Conservation (phyloP, 2,329 filamentous ascomycete genomes). For the Calonectria henricotiae region DNA sequence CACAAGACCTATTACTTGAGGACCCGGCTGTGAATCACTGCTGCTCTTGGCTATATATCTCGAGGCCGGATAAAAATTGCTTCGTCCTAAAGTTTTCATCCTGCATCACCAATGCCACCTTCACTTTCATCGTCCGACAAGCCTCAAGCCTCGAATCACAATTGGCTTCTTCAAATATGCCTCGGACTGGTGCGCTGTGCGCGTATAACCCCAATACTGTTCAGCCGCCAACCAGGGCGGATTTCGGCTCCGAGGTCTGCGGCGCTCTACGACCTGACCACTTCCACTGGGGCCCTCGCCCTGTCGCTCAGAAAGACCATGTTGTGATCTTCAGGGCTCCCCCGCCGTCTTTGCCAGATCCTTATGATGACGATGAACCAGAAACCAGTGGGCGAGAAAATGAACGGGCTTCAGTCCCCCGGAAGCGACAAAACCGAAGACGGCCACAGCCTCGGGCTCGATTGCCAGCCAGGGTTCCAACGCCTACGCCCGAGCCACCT, state of each 20-base stretch:
- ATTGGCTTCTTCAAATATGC: neutral
- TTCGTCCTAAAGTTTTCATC: neutral
- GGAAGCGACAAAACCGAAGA: neutral
- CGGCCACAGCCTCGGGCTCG: neutral
- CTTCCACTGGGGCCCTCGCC: neutral
- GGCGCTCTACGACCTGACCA: neutral
- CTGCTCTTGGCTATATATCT: neutral
- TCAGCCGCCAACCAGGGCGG: neutral
- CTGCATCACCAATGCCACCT: neutral
- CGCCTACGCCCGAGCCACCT: neutral
- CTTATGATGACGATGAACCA: neutral
- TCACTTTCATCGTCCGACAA: neutral
- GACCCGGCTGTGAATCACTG: constrained; percentile 1
- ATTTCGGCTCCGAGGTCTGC: neutral
- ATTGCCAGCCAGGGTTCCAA: neutral
- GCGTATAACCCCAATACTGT: neutral
- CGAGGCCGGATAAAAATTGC: neutral
- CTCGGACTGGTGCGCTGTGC: neutral
- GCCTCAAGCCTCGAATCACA: too few species aligned
- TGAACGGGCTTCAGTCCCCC: neutral
- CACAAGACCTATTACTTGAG: neutral
- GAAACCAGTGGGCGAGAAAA: neutral
- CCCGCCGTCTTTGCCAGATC: constrained; percentile 8
- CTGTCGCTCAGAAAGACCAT: neutral
- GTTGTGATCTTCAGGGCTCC: neutral